Conservation (phyloP, 202 grass and related monocot genomes). For the Dendrocalamus latiflorus region DNA sequence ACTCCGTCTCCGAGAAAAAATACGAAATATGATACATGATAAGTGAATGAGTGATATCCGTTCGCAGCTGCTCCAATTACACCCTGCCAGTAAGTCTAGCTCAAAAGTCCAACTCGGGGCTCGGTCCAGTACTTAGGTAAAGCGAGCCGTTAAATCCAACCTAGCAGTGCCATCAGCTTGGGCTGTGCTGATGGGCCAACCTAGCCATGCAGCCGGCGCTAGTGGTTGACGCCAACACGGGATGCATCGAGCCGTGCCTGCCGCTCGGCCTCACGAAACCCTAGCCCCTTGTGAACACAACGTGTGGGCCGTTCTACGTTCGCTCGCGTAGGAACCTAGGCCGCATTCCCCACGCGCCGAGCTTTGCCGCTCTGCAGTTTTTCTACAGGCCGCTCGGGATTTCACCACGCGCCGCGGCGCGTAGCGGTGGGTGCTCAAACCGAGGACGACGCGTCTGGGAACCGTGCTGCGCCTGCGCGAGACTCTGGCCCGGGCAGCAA, state of each 20-base stretch:
- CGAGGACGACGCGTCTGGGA: no score
- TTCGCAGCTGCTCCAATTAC: no score
- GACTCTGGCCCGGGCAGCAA: background rate
- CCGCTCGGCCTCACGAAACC: background rate
- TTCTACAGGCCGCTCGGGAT: background rate
- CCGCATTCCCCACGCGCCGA: background rate
- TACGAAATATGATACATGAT: no score
- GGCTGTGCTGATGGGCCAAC: background rate
- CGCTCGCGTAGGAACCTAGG: background rate
- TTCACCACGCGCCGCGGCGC: no score
- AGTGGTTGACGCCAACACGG: background rate
- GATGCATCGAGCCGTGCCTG: background rate
- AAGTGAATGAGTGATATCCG: no score
- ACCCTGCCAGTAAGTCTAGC: background rate
- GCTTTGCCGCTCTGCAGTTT: background rate
- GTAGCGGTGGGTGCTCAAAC: background rate
- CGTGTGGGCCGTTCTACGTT: background rate
- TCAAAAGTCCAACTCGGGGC: background rate
- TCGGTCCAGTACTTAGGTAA: background rate
- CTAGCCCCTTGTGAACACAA: background rate
- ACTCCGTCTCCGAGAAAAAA: no score
- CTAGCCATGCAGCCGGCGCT: no score
- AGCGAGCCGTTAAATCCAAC: background rate
- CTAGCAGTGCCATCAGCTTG: background rate
- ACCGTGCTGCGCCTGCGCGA: background rate